Base-by-base conservation (phyloP, 805 yeast genomes). In the Lipomyces sp. region DNA sequence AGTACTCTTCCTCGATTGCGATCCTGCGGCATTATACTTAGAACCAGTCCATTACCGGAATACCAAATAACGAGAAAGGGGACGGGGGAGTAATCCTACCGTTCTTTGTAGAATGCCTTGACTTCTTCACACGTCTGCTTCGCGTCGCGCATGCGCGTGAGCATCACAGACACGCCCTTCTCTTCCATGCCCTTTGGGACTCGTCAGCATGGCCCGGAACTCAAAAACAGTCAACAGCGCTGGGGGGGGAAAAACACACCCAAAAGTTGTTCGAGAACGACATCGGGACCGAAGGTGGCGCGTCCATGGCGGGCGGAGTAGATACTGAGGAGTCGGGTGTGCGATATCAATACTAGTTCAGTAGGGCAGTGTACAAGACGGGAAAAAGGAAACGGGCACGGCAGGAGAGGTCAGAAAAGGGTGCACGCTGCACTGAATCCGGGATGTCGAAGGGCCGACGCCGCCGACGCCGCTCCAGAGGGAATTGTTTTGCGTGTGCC, bases 1-100 rank as follows among this genome's bases (percentile, higher is more conserved):
- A 69, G 62, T 85, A 86, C 23, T 88, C 95, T 53, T 81, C 84
- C 61, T 87, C 96, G 35, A 88, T 76, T 14, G 77, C 70, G 1
- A 77, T 69, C 34, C 83, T 69, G 40, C 72, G 52, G n/a, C n/a
- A n/a, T n/a, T n/a, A n/a, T n/a, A n/a, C n/a, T n/a, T n/a, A n/a
- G n/a, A n/a, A 65, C 70, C 11, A 14, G 64, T 65, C 29, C 68
- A 58, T 36, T 71, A 62, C 50, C 71, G 74, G 34, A 67, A 65
- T 43, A 70, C 6, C 28, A 31, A 29, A 43, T n/a, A n/a, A 10
- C 19, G 4, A 29, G n/a, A 6, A 21, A 26, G 10, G 13, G 23
- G 7, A 36, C 14, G n/a, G 14, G 14, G 2, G 4, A 41, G 8
- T 18, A 31, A 10, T 6, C 51, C 23, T 39, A 60, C 59, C 75